Evolutionary conservation across 768 basidiomycete species (phyloP), one percentile per base, ranked within the genome.

Genomic region (Leucocoprinus sp.): DNA sequence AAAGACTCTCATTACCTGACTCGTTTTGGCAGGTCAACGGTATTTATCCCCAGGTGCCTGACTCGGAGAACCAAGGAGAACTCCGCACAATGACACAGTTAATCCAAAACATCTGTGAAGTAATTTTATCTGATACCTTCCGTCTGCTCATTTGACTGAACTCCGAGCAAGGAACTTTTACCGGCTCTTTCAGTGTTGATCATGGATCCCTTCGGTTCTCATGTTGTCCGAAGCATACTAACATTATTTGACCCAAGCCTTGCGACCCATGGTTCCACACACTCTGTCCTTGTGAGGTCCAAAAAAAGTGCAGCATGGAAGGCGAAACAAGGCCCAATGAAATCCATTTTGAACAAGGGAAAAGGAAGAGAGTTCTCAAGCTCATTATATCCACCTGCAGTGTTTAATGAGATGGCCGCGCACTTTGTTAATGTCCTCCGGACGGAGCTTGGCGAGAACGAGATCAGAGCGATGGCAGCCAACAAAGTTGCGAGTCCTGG

Each of bases 141-240:
- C 53, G 36, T 33, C 12, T 15, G 54, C n/a, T 34, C 21, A n/a
- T 8, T 5, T 23, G 26, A 29, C 43, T 23, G 45, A 31, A 37
- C 27, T 42, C 23, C 5, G 37, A 36, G 9, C 14, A 46, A 92
- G 84, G 91, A 93, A 72, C 56, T 97, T 26, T 55, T 80, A 1
- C 79, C 83, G 0, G 60, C 64, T 3, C 67, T 93, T 26, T 61
- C 78, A 0, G 65, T 70, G 6, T 74, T 93, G 35, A 65, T 95
- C 31, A 80, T 83, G 67, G 82, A 95, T 55, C 82, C 85, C 24
- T 95, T 92, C 55, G 92, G 85, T 27, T 93, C 95, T 0, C 95
- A 97, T 54, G 88, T 93, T 34, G 52, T 95, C 37, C 83, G 93
- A 28, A 78, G 84, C 18, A 63, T 97, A 2, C 73, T 97, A 11